These are phyloP conservation scores for Triticum turgidum DNA, from an alignment of 176 grass and related monocot genomes.

Conservation along the genomic window DNA sequence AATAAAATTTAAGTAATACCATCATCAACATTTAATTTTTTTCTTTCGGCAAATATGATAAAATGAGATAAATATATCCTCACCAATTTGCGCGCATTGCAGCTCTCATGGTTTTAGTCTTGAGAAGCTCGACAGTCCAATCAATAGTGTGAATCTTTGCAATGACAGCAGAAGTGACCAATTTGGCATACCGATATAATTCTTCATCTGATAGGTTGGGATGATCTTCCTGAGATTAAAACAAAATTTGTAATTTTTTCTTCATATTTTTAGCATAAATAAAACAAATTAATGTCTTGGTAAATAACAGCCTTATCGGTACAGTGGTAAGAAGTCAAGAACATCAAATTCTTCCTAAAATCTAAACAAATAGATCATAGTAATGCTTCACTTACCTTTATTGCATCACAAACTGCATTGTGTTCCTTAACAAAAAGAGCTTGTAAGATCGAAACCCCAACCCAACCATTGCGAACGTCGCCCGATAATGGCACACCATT, in stretches of 20 bases:
- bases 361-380: conserved; percentile 18
- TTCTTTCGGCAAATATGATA: conserved; percentile 22
- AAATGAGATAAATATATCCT: conserved; percentile 33
- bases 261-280: background rate
- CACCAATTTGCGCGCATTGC: conserved; percentile 60
- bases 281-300: conserved; percentile 19
- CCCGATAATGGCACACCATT: conserved; percentile 46
- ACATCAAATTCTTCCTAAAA: background rate
- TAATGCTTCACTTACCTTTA: conserved; percentile 42
- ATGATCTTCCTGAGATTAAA: conserved; percentile 41
- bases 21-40: background rate
- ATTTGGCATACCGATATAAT: conserved; percentile 43
- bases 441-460: conserved; percentile 60
- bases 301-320: conserved; percentile 6
- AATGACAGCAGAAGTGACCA: conserved; percentile 66
- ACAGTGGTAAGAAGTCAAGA: background rate
- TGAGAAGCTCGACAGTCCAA: conserved; percentile 66
- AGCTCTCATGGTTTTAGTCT: conserved; percentile 49
- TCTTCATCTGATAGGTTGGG: conserved; percentile 45
- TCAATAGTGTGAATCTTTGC: conserved; percentile 76
- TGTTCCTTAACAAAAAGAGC: conserved; percentile 63
- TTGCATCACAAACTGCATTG: conserved; percentile 60
- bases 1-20: conserved; percentile 24
- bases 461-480: conserved; percentile 57
- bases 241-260: background rate